Percentiles rank a stretch among this genome's conserved stretches.
These are phyloP conservation scores for Tylopilus balloui DNA, from an alignment of 768 basidiomycete genomes.

Conservation along the genomic window DNA sequence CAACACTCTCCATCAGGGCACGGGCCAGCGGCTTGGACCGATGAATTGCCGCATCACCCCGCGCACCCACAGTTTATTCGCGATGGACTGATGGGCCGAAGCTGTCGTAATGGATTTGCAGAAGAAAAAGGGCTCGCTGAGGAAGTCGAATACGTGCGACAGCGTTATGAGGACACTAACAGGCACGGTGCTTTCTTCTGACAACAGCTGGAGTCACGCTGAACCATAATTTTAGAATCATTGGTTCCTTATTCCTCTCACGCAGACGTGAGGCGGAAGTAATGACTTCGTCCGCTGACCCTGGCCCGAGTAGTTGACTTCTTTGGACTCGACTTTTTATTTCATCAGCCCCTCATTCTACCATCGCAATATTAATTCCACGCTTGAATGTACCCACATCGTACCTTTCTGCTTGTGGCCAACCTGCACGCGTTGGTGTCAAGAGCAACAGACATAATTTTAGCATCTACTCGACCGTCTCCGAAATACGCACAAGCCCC, in stretches of 20 bases:
- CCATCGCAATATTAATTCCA: background rate
- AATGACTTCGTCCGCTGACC: background rate
- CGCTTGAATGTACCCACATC: conserved; percentile 1
- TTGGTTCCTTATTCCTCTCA: conserved; percentile 63
- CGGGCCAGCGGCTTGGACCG: background rate
- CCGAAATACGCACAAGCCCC: conserved; percentile 27
- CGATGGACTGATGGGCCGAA: background rate
- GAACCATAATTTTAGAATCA: conserved; percentile 38
- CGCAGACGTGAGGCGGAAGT: conserved; percentile 40
- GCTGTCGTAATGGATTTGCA: background rate
- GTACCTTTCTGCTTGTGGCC: conserved; percentile 2
- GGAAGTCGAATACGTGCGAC: conserved; percentile 46
- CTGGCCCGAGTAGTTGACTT: conserved; percentile 1
- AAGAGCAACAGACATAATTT: background rate
- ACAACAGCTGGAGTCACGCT: background rate
- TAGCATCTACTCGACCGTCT: conserved; percentile 15
- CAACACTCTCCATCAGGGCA: conserved; percentile 3
- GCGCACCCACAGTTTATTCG: background rate
- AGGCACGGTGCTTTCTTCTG: conserved; percentile 38
- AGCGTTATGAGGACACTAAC: conserved; percentile 63
- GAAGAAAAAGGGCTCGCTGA: conserved; percentile 24
- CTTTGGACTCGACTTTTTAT: background rate
- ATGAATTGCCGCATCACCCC: conserved; percentile 7
- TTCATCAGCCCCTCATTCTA: background rate
- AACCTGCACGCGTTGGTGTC: background rate